Evolutionary conservation across 2,329 filamentous ascomycete species (phyloP).

Genomic region (Paracorniculantispora psalliotae): DNA sequence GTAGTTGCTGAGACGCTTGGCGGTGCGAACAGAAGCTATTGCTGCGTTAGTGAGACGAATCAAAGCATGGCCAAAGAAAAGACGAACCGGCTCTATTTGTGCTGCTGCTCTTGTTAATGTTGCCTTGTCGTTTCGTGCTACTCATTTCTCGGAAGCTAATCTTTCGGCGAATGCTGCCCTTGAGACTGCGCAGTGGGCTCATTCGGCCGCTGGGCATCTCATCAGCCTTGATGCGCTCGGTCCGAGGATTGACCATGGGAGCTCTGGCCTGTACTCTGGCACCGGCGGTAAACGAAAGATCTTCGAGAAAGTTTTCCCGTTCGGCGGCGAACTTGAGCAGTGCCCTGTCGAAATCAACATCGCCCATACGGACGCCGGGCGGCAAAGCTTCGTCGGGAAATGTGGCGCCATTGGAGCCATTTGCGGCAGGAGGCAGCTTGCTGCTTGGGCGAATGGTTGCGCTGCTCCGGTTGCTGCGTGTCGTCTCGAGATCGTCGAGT

Average conservation of each 20-base stretch:
- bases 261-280: slow-evolving; percentile 66
- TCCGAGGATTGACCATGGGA: slow-evolving; percentile 70
- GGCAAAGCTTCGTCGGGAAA: slow-evolving; percentile 27
- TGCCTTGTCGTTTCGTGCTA: slow-evolving; percentile 83
- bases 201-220: slow-evolving; percentile 54
- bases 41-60: slow-evolving; percentile 25
- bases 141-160: slow-evolving; percentile 95
- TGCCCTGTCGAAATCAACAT: slow-evolving; percentile 91
- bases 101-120: slow-evolving; percentile 65
- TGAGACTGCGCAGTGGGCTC: slow-evolving; percentile 54
- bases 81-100: slow-evolving; percentile 36
- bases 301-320: slow-evolving; percentile 86
- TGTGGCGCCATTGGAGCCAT: slow-evolving; percentile 16
- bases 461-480: slow-evolving; percentile 60
- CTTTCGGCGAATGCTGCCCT: slow-evolving; percentile 87
- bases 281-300: slow-evolving; percentile 83
- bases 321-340: slow-evolving; percentile 94
- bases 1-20: slow-evolving; percentile 89
- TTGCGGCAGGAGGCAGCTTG: slow-evolving; percentile 18
- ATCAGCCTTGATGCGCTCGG: slow-evolving; percentile 75
- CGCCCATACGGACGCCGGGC: slow-evolving; percentile 37
- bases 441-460: slow-evolving; percentile 53
- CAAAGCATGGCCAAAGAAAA: neutral
- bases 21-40: slow-evolving; percentile 63
- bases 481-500: slow-evolving; percentile 55